These are phyloP conservation scores for Pulveroboletus sp. DNA, from an alignment of 1,284 basidiomycete genomes.

Conservation along the genomic window DNA sequence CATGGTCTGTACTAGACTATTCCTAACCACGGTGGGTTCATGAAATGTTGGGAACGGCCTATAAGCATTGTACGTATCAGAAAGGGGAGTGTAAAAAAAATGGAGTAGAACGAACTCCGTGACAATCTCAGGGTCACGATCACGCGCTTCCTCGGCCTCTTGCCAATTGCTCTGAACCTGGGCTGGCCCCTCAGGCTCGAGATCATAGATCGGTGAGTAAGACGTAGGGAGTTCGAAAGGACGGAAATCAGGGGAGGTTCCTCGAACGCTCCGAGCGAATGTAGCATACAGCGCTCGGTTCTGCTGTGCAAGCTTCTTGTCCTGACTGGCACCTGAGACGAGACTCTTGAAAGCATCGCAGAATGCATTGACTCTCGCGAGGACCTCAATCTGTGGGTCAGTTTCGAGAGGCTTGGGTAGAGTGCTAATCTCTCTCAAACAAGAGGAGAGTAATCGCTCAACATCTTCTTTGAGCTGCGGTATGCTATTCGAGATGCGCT, in stretches of 20 bases:
- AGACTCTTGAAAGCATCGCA: conserved; percentile 36
- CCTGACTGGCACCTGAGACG: conserved; percentile 35
- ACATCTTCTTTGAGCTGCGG: conserved; percentile 39
- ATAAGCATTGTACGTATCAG: background rate
- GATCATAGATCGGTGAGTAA: conserved; percentile 4
- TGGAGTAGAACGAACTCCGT: conserved; percentile 19
- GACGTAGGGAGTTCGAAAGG: conserved; percentile 22
- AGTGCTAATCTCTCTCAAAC: conserved; percentile 33
- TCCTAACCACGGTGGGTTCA: conserved; percentile 17
- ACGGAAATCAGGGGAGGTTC: conserved; percentile 40
- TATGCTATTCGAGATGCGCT: conserved; percentile 35
- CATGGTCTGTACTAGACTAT: conserved; percentile 13
- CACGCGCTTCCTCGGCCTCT: background rate
- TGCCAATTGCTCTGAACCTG: conserved; percentile 20
- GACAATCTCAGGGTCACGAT: conserved; percentile 18
- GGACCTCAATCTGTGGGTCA: conserved; percentile 46
- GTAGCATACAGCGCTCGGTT: conserved; percentile 33
- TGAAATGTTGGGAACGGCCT: background rate
- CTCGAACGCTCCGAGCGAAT: conserved; percentile 36
- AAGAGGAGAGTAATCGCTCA: conserved; percentile 36
- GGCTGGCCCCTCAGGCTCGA: conserved; percentile 7
- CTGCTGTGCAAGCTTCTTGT: conserved; percentile 36
- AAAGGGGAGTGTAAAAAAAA: background rate
- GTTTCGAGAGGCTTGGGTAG: conserved; percentile 41
- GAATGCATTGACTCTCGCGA: conserved; percentile 45